These are phyloP conservation scores for Oryza nivara DNA, from an alignment of 176 grass and related monocot genomes.

Conservation along the genomic window DNA sequence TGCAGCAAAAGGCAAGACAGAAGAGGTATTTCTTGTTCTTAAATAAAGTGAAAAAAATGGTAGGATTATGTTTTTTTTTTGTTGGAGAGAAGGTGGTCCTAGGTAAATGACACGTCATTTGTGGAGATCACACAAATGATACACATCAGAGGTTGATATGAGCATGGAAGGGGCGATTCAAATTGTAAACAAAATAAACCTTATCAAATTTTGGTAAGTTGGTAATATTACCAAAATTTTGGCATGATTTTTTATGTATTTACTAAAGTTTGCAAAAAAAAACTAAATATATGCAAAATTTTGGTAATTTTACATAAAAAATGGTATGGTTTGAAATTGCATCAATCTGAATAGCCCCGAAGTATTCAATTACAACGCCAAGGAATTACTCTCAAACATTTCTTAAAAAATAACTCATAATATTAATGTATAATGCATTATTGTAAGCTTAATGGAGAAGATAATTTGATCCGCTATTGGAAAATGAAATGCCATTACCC, in stretches of 20 bases:
- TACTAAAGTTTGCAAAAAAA: no score
- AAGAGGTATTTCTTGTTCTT: neutral
- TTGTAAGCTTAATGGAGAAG: neutral
- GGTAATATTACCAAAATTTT: no score
- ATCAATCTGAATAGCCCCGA: no score
- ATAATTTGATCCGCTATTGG: neutral
- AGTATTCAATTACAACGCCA: no score
- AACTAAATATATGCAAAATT: no score
- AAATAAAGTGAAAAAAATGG: neutral
- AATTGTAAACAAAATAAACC: no score
- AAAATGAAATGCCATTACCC: neutral
- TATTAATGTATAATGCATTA: neutral
- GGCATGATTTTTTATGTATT: no score
- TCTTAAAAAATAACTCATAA: neutral
- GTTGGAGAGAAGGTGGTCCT: conserved; percentile 7
- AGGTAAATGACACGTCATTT: neutral
- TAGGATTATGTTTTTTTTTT: neutral
- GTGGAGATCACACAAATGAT: neutral
- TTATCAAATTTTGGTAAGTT: no score
- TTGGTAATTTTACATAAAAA: no score
- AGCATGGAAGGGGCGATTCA: neutral
- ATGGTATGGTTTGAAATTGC: no score
- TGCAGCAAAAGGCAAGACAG: neutral
- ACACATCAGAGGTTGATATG: conserved; percentile 21
- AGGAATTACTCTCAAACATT: neutral